Conservation (phyloP, 305 asterid species). For the Withania somnifera region DNA sequence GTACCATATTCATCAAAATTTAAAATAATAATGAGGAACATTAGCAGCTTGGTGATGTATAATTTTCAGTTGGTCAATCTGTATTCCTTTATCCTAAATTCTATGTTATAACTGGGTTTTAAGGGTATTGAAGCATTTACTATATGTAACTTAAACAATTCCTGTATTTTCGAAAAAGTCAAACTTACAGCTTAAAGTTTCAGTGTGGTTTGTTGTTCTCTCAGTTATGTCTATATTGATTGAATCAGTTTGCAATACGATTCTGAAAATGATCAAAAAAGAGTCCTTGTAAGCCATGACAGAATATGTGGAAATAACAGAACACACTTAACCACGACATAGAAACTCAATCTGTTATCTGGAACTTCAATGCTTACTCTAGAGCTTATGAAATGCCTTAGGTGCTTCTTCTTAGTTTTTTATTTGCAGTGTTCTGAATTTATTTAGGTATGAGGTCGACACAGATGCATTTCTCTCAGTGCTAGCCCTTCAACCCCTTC, state of each 20-base stretch:
- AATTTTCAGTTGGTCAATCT: neutral
- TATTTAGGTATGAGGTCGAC: slow-evolving; percentile 78
- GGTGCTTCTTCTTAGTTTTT: neutral
- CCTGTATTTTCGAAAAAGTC: neutral
- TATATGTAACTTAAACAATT: neutral
- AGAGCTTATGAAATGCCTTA: neutral
- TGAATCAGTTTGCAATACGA: neutral
- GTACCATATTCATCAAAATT: neutral
- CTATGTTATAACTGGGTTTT: neutral
- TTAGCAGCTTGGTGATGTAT: neutral
- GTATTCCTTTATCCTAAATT: neutral
- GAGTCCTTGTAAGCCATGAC: neutral
- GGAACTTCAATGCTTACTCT: neutral
- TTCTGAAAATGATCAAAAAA: neutral
- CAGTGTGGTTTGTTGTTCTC: neutral
- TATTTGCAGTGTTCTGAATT: slow-evolving; percentile 4
- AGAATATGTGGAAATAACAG: neutral
- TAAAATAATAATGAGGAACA: neutral
- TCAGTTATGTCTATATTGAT: neutral
- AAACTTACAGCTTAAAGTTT: neutral
- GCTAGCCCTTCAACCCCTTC: slow-evolving; percentile 93
- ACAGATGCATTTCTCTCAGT: slow-evolving; percentile 95
- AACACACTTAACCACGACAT: neutral
- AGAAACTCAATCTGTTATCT: neutral
- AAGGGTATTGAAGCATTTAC: neutral